Percentiles rank a stretch among this genome's conserved stretches.
Conservation (phyloP, 106 monocot species). For the Dioscorea zingiberensis region DNA sequence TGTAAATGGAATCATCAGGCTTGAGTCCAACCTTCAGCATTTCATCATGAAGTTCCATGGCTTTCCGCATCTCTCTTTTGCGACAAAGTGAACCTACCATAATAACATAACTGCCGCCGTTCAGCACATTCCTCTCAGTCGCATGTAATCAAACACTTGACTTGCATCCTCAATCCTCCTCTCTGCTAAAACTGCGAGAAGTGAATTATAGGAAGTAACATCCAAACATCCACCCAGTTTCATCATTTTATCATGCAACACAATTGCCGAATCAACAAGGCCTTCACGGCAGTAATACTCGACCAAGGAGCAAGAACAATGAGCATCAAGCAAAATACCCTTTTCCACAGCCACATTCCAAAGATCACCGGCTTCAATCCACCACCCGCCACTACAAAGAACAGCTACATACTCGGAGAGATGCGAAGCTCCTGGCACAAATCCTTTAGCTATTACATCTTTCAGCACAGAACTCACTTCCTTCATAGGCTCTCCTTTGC, state of each 20-base stretch:
- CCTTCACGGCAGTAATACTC: slow-evolving; percentile 21
- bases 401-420: slow-evolving; percentile 27
- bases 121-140: slow-evolving; percentile 5
- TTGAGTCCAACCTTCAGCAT: slow-evolving; percentile 44
- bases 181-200: slow-evolving; percentile 24
- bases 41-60: slow-evolving; percentile 55
- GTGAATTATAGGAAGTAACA: slow-evolving; percentile 23
- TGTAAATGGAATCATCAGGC: slow-evolving; percentile 37
- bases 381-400: slow-evolving; percentile 17
- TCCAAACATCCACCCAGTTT: slow-evolving; percentile 28
- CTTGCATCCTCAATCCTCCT: slow-evolving; percentile 24
- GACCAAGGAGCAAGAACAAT: slow-evolving; percentile 22
- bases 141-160: slow-evolving; percentile 36
- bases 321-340: slow-evolving; percentile 16
- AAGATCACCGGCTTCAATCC: slow-evolving; percentile 31
- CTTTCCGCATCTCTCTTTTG: slow-evolving; percentile 36
- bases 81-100: slow-evolving; percentile 28
- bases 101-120: slow-evolving; percentile 24
- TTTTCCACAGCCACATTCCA: slow-evolving; percentile 24
- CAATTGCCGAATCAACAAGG: slow-evolving; percentile 17
- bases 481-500: slow-evolving; percentile 23
- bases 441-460: slow-evolving; percentile 18
- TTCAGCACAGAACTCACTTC: slow-evolving; percentile 19
- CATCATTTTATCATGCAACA: slow-evolving; percentile 24
- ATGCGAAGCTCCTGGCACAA: slow-evolving; percentile 3